Evolutionary conservation across 2,329 filamentous ascomycete genomes (phyloP), one percentile per base, ranked within the genome.

Genomic region (Alternaria sp.): DNA sequence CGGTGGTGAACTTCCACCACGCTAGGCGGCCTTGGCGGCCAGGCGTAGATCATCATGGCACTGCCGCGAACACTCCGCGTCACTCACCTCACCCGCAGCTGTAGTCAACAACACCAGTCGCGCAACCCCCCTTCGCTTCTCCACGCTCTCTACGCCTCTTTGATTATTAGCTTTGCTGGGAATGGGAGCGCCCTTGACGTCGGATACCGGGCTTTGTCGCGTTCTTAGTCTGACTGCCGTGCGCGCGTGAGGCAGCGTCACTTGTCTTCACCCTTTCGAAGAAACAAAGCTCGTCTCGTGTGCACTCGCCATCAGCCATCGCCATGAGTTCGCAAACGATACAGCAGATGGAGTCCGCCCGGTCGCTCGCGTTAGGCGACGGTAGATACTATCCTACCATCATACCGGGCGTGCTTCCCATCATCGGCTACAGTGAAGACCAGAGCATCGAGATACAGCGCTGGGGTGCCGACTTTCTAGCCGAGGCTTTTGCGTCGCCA

Each of bases 401-500:
- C 78, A 90, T 99, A 67, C 92, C 93, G 76, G 94, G 93, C 51
- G 93, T 98, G 67, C 84, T 98, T n/a, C 94, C 94, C 60, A 94
- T 98, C 74, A 92, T 97, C 80, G 90, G 90, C 64, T 88, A 91
- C 55, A 86, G 87, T 69, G 87, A 92, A 67, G 87, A 88, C 50
- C 73, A 78, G 47, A 73, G 69, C 65, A 82, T 97, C 60, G 93
- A 97, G 81, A 84, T 98, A 74, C 91, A 94, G 81, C 86, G 94
- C 90, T 99, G 96, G 96, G 96, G 95, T 25, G 91, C 94, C 67
- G 94, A 97, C 65, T 99, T 99, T 77, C 85, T 99, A 46, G 94
- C 95, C 60, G 96, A 99, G 84, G 94, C 94, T 3, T 98, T 99
- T 82, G 91, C 96, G 61, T 96, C 93, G 64, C 96, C 96, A n/a